Conservation (phyloP, 768 basidiomycete genomes). For the Suillus placidus region DNA sequence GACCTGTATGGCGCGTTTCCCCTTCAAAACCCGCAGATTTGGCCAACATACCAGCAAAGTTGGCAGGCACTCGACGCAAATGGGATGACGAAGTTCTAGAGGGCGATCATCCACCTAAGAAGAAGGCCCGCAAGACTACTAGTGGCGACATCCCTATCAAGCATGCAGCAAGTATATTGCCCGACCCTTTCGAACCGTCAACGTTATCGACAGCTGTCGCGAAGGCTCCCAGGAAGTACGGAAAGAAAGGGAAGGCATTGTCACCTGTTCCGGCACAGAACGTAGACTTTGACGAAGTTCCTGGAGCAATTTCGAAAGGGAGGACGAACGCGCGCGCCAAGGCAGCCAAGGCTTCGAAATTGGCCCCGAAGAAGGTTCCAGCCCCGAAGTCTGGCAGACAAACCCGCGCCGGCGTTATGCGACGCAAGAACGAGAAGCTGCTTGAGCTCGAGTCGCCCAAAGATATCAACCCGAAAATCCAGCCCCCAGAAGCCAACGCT, state of each 20-base stretch:
- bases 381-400: background rate
- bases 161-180: background rate
- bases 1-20: background rate
- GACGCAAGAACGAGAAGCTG: slow-evolving; percentile 22
- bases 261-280: slow-evolving; percentile 25
- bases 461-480: background rate
- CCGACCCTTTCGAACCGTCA: slow-evolving; percentile 4
- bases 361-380: background rate
- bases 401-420: slow-evolving; percentile 30
- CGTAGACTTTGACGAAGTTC: slow-evolving; percentile 38
- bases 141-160: slow-evolving; percentile 2
- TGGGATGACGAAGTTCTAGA: slow-evolving; percentile 17
- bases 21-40: slow-evolving; percentile 5
- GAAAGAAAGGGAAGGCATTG: slow-evolving; percentile 37
- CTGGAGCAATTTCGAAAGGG: slow-evolving; percentile 16
- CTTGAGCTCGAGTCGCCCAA: slow-evolving; percentile 2
- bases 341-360: slow-evolving; percentile 21
- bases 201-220: slow-evolving; percentile 12
- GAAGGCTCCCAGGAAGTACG: slow-evolving; percentile 33
- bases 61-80: slow-evolving; percentile 32
- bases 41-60: slow-evolving; percentile 12
- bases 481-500: background rate
- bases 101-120: slow-evolving; percentile 24
- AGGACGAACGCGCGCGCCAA: slow-evolving; percentile 16
- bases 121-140: slow-evolving; percentile 11